Percentiles rank a stretch among this genome's conserved stretches.
Conservation (phyloP, 1,284 basidiomycete species). For the Ustilago curta region DNA sequence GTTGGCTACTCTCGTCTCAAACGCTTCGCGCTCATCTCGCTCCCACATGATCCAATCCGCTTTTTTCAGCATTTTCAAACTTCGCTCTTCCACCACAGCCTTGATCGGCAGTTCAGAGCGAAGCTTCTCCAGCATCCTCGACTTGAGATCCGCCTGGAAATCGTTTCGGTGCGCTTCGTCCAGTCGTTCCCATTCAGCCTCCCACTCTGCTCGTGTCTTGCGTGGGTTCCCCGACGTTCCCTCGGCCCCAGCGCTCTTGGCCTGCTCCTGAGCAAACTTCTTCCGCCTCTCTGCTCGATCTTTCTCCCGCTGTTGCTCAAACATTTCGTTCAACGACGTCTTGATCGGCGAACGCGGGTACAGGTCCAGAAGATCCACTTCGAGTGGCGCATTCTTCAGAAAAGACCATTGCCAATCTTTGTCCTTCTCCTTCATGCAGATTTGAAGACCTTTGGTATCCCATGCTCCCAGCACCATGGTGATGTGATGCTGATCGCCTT, state of each 20-base stretch:
- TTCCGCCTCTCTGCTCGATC: conserved; percentile 11
- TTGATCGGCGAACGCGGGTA: conserved; percentile 35
- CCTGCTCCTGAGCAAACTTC: conserved; percentile 1
- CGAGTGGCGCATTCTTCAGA: conserved; percentile 7
- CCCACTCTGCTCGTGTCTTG: conserved; percentile 21
- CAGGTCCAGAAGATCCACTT: conserved; percentile 27
- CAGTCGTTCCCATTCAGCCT: conserved; percentile 10
- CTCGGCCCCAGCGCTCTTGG: conserved; percentile 2
- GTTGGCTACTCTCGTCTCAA: conserved; percentile 4
- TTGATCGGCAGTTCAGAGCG: conserved; percentile 28
- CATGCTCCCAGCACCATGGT: conserved; percentile 44
- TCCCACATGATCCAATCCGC: conserved; percentile 41
- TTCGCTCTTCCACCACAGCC: conserved; percentile 19
- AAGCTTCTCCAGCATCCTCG: conserved; percentile 31
- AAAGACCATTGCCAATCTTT: conserved; percentile 38
- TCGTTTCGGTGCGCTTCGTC: conserved; percentile 1
- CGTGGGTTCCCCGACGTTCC: background rate
- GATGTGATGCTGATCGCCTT: conserved; percentile 15
- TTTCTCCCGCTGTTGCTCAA: conserved; percentile 19
- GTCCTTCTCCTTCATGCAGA: conserved; percentile 42
- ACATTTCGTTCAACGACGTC: conserved; percentile 28
- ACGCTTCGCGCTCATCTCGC: conserved; percentile 41
- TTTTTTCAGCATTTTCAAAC: conserved; percentile 25
- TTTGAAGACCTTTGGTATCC: conserved; percentile 30
- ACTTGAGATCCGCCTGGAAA: conserved; percentile 15